phyloP scores from a whole-genome alignment of 2,329 filamentous ascomycete species.

The Trichophyton verrucosum region DNA sequence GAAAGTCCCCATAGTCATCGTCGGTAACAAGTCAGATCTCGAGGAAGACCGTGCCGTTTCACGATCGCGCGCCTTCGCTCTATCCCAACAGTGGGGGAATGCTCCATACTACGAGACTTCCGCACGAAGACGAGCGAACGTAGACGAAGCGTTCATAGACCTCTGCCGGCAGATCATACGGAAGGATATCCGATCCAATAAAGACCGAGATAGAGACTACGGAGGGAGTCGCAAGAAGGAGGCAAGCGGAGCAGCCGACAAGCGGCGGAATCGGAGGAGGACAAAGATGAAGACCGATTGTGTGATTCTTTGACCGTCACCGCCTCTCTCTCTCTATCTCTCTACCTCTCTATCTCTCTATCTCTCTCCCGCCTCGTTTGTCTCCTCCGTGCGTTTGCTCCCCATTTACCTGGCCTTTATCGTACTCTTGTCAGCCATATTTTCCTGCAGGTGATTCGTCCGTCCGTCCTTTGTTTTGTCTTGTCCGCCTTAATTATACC shows the following conservation, averaged over 20 bases:
- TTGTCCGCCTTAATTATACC: conserved; percentile 7
- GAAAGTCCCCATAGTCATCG: conserved; percentile 73
- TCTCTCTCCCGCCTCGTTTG: neutral
- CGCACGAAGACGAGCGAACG: conserved; percentile 69
- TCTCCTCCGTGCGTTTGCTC: too few species aligned
- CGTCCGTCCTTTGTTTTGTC: neutral
- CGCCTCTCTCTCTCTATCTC: neutral
- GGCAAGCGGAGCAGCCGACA: conserved; percentile 23
- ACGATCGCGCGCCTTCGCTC: conserved; percentile 64
- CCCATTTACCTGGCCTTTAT: too few species aligned
- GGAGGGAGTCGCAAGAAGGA: conserved; percentile 23
- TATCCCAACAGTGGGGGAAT: conserved; percentile 76
- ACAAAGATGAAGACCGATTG: conserved; percentile 19
- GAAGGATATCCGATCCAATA: conserved; percentile 43
- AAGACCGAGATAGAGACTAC: conserved; percentile 22
- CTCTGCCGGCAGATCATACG: conserved; percentile 72
- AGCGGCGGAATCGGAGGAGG: conserved; percentile 17
- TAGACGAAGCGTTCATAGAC: conserved; percentile 80
- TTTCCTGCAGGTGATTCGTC: neutral
- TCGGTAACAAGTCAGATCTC: conserved; percentile 83
- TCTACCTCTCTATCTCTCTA: neutral
- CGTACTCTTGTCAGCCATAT: neutral
- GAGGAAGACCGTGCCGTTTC: conserved; percentile 73
- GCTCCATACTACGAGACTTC: conserved; percentile 87
- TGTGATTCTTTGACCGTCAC: conserved; percentile 25